Evolutionary conservation across 768 basidiomycete species (phyloP).

Genomic region (Gloeostereum incarnatum): DNA sequence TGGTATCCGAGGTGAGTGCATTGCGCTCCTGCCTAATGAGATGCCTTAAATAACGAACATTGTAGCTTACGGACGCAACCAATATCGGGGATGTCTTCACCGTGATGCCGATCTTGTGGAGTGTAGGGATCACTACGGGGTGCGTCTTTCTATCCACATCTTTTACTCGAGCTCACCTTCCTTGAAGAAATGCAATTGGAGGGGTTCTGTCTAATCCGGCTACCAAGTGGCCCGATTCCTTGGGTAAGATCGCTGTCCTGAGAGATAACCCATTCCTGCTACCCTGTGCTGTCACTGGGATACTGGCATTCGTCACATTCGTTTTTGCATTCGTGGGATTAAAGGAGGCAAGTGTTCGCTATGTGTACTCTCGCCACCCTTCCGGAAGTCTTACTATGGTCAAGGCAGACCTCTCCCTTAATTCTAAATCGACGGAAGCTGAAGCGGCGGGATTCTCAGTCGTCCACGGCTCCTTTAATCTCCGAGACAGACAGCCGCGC

Average conservation of each 20-base stretch:
- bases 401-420: background rate
- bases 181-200: slow-evolving; percentile 29
- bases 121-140: slow-evolving; percentile 21
- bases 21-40: background rate
- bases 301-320: background rate
- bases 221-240: slow-evolving; percentile 33
- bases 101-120: slow-evolving; percentile 25
- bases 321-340: slow-evolving; percentile 12
- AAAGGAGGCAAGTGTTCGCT: slow-evolving; percentile 5
- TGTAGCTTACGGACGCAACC: slow-evolving; percentile 21
- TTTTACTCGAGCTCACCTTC: background rate
- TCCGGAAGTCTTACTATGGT: background rate
- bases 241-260: slow-evolving; percentile 31
- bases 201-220: slow-evolving; percentile 36
- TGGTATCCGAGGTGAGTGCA: slow-evolving; percentile 6
- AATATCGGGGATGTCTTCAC: slow-evolving; percentile 30
- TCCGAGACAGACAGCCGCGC: background rate
- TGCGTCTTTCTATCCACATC: slow-evolving; percentile 6
- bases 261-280: slow-evolving; percentile 43
- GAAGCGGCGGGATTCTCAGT: background rate
- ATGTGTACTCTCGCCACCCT: background rate
- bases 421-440: background rate
- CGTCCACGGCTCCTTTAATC: background rate
- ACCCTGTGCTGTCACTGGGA: too few relatives aligned
- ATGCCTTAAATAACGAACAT: background rate